phyloP scores from a whole-genome alignment of 129 eudicot species.

The Flaveria bidentis region DNA sequence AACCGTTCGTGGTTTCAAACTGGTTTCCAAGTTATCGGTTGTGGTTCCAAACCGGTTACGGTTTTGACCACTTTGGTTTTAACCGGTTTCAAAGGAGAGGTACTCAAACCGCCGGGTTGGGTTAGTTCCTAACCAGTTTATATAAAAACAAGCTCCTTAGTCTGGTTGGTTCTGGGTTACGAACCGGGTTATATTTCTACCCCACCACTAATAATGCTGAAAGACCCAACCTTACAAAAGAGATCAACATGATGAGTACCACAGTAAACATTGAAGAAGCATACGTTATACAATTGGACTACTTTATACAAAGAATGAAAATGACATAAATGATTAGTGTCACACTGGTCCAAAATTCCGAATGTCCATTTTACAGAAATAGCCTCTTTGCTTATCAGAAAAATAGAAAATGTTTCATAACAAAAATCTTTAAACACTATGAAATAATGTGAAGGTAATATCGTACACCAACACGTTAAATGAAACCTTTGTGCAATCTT shows the following conservation, averaged over 20 bases:
- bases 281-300: background rate
- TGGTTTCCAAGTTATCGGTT: too few relatives aligned
- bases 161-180: too few relatives aligned
- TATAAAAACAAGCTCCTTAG: too few relatives aligned
- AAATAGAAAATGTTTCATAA: constrained; percentile 8
- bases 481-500: constrained; percentile 18
- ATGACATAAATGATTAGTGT: background rate
- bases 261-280: background rate
- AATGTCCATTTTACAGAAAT: constrained; percentile 17
- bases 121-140: too few relatives aligned
- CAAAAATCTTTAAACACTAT: background rate
- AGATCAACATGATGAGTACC: background rate
- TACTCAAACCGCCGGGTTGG: too few relatives aligned
- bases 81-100: too few relatives aligned
- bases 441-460: constrained; percentile 1
- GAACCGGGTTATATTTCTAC: too few relatives aligned
- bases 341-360: background rate
- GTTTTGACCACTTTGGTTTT: too few relatives aligned
- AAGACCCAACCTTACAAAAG: background rate
- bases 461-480: background rate
- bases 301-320: too few relatives aligned
- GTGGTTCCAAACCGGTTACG: too few relatives aligned
- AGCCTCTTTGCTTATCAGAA: constrained; percentile 16
- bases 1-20: too few relatives aligned
- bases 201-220: background rate